phyloP scores from a whole-genome alignment of 169 alveolate genomes.

The Pseudocohnilembus persalinus region DNA sequence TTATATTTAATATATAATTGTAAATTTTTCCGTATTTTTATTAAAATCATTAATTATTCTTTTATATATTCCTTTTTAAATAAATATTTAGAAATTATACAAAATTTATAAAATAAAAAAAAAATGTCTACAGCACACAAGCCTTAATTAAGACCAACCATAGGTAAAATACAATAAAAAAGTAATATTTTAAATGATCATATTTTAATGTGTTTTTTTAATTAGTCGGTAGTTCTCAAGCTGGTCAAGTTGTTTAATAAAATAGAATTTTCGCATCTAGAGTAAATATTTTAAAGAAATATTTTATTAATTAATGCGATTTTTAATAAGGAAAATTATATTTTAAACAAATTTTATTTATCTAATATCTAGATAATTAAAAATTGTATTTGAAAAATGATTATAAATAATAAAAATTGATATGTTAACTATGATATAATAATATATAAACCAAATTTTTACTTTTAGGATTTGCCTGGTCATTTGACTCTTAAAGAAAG shows the following conservation, averaged over 20 bases:
- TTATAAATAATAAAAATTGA: neutral
- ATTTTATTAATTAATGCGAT: too few relatives aligned
- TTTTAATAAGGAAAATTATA: neutral
- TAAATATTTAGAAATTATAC: too few relatives aligned
- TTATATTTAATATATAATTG: too few relatives aligned
- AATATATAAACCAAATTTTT: neutral
- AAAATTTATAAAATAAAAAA: neutral
- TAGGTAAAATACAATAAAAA: constrained; percentile 43
- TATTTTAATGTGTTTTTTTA: constrained; percentile 40
- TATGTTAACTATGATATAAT: neutral
- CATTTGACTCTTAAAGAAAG: constrained; percentile 70
- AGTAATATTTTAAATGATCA: neutral
- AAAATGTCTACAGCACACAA: constrained; percentile 86
- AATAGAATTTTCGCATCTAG: neutral
- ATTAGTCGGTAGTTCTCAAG: constrained; percentile 42
- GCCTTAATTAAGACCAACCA: constrained; percentile 77
- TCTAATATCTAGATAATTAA: constrained; percentile 72
- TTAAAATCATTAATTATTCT: too few relatives aligned
- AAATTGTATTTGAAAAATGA: constrained; percentile 32
- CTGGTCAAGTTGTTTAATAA: neutral
- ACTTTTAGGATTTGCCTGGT: constrained; percentile 68
- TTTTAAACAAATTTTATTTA: constrained; percentile 48
- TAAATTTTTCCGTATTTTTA: too few relatives aligned
- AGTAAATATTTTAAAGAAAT: neutral
- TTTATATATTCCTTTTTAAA: too few relatives aligned